Percentiles rank a stretch among this genome's conserved stretches.
These are phyloP conservation scores for Pouteria glomerata DNA, from an alignment of 148 eudicot genomes.

Conservation along the genomic window DNA sequence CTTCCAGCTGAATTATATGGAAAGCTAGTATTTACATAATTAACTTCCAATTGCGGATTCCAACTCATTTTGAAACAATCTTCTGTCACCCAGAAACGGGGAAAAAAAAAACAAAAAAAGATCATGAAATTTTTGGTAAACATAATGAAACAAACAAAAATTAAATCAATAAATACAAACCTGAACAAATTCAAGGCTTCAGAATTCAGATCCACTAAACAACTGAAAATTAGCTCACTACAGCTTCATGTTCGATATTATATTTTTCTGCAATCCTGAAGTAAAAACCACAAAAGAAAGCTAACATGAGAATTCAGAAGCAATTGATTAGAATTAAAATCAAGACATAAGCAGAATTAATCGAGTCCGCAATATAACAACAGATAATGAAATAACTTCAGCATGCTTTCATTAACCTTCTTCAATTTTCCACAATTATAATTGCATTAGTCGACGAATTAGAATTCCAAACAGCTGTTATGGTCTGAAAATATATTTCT, in stretches of 20 bases:
- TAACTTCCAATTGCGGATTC: slow-evolving; percentile 53
- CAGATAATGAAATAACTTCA: neutral
- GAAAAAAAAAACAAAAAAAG: neutral
- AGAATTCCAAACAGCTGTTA: neutral
- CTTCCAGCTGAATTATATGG: slow-evolving; percentile 74
- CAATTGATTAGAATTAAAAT: neutral
- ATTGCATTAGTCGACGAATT: neutral
- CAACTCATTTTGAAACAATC: slow-evolving; percentile 50
- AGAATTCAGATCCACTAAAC: slow-evolving; percentile 7
- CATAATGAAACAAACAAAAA: neutral
- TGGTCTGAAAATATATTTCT: neutral
- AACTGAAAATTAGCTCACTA: neutral
- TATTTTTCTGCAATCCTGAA: neutral
- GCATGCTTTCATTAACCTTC: neutral
- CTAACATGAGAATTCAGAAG: neutral
- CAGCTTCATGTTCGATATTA: neutral
- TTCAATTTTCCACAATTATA: neutral
- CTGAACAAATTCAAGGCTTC: slow-evolving; percentile 18
- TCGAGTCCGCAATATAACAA: neutral
- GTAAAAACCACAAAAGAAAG: neutral
- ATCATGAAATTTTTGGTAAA: neutral
- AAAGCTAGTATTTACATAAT: slow-evolving; percentile 38
- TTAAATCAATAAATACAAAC: slow-evolving; percentile 9
- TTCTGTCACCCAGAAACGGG: slow-evolving; percentile 12
- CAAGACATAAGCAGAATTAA: neutral